Base-by-base conservation (phyloP, 768 basidiomycete genomes). In the Pisolithus microcarpus region DNA sequence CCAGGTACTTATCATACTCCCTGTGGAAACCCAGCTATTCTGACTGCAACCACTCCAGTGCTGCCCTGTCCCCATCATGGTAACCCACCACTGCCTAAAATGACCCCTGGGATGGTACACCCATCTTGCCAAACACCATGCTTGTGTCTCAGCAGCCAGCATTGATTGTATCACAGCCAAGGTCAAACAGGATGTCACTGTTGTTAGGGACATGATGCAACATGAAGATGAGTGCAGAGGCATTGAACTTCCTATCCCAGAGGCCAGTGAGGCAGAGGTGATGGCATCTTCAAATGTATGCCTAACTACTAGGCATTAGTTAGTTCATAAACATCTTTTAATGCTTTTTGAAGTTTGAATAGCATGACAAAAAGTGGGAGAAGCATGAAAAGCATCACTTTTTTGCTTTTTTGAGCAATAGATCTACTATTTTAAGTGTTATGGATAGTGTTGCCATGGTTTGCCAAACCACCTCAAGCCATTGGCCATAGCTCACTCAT, bases 51-150 rank as follows among this genome's bases (percentile, higher is more conserved):
- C 24, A 13, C n/a, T 58, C 58, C 6, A 91, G 76, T 92, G 91
- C 69, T 94, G 91, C 54, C 90, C 91, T 15, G 93, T 95, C 0
- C 93, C 93, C 0, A 91, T 96, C 49, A 95, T 97, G 93, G 91
- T 95, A 48, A 91, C 93, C 5, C 89, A 92, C 48, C 83, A 91
- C 48, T 77, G 93, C 11, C 83, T 96, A 65, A 91, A 90, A 67
- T 83, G 91, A 3, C 90, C 92, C 19, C 83, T 91, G 11, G 80
- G 82, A 49, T 85, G 84, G 44, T 78, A 81, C 4, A 87, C 89
- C 0, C 87, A 91, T 65, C 81, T 91, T 28, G 79, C 87, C 24
- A 85, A 84, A 30, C 84, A 91, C 57, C 87, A 89, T 53, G 77
- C 77, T 1, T 87, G 88, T 44, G 86, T 93, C 38, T 83, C 88